These are phyloP conservation scores for Purpureocillium lavendulum DNA, from an alignment of 2,329 filamentous ascomycete genomes.

Conservation along the genomic window DNA sequence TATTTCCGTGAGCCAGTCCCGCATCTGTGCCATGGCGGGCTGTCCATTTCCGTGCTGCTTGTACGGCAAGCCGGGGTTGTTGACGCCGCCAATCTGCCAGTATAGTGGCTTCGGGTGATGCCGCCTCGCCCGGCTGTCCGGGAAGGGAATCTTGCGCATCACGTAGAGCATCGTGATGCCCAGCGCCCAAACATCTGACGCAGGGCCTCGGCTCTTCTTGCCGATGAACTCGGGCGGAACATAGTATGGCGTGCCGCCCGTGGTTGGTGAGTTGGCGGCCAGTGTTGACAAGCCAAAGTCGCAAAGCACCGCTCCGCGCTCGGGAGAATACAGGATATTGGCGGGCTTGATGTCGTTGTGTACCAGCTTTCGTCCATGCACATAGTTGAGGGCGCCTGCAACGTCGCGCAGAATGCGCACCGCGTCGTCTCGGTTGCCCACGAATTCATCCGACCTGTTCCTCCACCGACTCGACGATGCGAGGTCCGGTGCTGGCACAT, in stretches of 20 bases:
- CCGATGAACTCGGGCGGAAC: constrained; percentile 54
- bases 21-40: constrained; percentile 43
- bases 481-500: constrained; percentile 48
- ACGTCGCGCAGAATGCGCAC: constrained; percentile 46
- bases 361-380: constrained; percentile 43
- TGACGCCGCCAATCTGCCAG: constrained; percentile 50
- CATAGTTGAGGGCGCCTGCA: constrained; percentile 43
- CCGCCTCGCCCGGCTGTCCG: constrained; percentile 40
- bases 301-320: constrained; percentile 51
- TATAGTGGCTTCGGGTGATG: constrained; percentile 43
- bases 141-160: constrained; percentile 45
- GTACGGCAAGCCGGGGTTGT: constrained; percentile 26
- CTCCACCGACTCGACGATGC: constrained; percentile 42
- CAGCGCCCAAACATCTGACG: constrained; percentile 52
- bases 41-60: constrained; percentile 28
- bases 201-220: constrained; percentile 40
- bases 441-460: constrained; percentile 37
- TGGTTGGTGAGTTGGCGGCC: constrained; percentile 34
- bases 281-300: constrained; percentile 50
- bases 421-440: constrained; percentile 40
- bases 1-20: constrained; percentile 46
- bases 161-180: constrained; percentile 55
- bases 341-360: constrained; percentile 57
- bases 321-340: constrained; percentile 51
- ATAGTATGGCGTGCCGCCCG: constrained; percentile 53